phyloP scores from a whole-genome alignment of 257 asterid species.

The Solanum rostratum region DNA sequence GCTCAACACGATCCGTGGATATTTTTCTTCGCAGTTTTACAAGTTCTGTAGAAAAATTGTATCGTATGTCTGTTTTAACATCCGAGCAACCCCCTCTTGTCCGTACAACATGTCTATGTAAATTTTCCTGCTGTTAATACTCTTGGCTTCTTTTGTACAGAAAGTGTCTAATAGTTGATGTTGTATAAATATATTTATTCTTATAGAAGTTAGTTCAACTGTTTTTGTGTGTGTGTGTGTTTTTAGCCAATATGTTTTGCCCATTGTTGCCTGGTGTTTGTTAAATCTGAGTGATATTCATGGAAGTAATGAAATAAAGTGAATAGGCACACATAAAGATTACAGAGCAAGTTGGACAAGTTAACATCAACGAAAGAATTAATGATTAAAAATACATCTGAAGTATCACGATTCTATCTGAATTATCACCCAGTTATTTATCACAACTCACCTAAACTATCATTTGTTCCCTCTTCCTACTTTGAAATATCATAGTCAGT shows the following conservation, averaged over 20 bases:
- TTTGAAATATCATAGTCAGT: background rate
- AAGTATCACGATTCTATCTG: background rate
- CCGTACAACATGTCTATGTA: background rate
- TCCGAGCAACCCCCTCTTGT: background rate
- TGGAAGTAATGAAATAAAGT: background rate
- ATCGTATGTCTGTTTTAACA: no score
- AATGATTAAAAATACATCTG: no score
- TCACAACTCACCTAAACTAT: no score
- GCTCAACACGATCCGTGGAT: no score
- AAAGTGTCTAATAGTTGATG: background rate
- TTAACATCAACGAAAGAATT: background rate
- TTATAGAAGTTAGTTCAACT: background rate
- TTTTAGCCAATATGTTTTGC: no score
- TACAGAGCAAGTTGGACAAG: background rate
- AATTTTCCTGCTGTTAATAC: background rate
- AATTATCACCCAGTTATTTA: no score
- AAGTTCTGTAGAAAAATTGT: no score
- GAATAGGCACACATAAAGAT: background rate
- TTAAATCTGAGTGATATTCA: background rate
- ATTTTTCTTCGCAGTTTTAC: slow-evolving; percentile 43
- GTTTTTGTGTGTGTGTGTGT: background rate
- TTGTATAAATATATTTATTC: background rate
- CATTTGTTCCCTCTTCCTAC: background rate
- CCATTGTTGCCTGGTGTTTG: background rate
- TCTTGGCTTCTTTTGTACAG: background rate